Evolutionary conservation across 306 rosid species (phyloP), one percentile per base, ranked within the genome.

Genomic region (Vachellia collinsii): DNA sequence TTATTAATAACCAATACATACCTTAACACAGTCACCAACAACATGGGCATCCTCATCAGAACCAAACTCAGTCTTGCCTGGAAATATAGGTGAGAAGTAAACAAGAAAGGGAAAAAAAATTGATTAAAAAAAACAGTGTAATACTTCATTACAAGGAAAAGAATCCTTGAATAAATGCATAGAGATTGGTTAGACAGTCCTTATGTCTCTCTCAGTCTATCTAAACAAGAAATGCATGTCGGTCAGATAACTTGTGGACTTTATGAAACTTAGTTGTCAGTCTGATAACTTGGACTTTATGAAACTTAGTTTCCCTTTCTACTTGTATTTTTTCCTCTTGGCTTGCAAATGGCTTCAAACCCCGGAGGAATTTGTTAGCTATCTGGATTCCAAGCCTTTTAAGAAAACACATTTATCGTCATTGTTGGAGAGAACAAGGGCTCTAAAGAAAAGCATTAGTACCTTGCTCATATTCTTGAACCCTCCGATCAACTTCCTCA

Each of bases 381-480:
- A 43, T 12, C 37, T 5, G 22, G 14, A 43, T 5, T 69, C 5
- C 16, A 0, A 16, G 14, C 37, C 16, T 1, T 20, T 23, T 70
- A 0, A 25, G 4, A 72, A 50, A 73, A 37, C 68, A 65, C 64
- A 62, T 76, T 75, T 47, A 34, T 68, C 43, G 47, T 50, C 67
- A 78, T 29, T 42, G 37, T 73, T n/a, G 42, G 37, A 74, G 65
- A 73, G 29, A 38, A 78, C 61, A 23, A 51, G 58, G 41, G 14
- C 19, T 11, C 51, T 74, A 61, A 68, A 77, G 72, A 75, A 51
- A 54, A 76, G 9, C 75, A 72, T 19, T n/a, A 50, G 68, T 85
- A 96, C 98, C 99, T 91, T 96, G 97, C 80, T 96, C 99, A 61
- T 93, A 96, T 80, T 90, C 97, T 84, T 93, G 99, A 77, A 96